Conservation (phyloP, 2,329 filamentous ascomycete genomes). For the Didymella lethalis region DNA sequence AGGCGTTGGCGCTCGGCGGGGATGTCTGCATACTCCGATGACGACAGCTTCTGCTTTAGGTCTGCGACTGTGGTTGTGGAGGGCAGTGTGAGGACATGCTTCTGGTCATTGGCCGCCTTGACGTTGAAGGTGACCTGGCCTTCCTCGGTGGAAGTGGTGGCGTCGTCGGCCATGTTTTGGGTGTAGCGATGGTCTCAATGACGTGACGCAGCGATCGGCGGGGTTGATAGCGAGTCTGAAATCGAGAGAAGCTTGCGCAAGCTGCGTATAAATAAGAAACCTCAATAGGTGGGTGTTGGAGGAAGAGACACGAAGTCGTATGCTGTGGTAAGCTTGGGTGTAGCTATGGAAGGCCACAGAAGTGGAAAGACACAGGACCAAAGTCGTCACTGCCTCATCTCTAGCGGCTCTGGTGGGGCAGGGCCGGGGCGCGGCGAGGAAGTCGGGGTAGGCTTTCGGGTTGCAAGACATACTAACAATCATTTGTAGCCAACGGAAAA, state of each 20-base stretch:
- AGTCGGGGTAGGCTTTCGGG: constrained; percentile 16
- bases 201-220: constrained; percentile 6
- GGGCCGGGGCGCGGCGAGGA: constrained; percentile 9
- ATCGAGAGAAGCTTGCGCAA: not conserved
- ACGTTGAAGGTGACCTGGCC: constrained; percentile 92
- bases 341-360: constrained; percentile 42
- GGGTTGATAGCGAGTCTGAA: constrained; percentile 3
- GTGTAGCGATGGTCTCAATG: constrained; percentile 7
- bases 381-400: constrained; percentile 28
- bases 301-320: not conserved
- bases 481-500: too few species aligned
- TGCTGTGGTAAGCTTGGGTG: constrained; percentile 24
- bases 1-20: constrained; percentile 88
- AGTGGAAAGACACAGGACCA: constrained; percentile 24
- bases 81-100: constrained; percentile 81
- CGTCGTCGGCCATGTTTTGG: constrained; percentile 69
- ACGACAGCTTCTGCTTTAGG: constrained; percentile 87
- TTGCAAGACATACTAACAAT: too few species aligned
- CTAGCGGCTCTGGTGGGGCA: constrained; percentile 27
- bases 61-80: constrained; percentile 80
- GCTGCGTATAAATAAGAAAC: constrained; percentile 19
- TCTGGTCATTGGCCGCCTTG: constrained; percentile 92
- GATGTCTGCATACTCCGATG: constrained; percentile 82
- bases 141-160: constrained; percentile 64
- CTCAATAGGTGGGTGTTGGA: constrained; percentile 6